Percentiles rank a stretch among this genome's conserved stretches.
These are phyloP conservation scores for Apiotrichum laibachii DNA, from an alignment of 1,284 basidiomycete species.

Conservation along the genomic window DNA sequence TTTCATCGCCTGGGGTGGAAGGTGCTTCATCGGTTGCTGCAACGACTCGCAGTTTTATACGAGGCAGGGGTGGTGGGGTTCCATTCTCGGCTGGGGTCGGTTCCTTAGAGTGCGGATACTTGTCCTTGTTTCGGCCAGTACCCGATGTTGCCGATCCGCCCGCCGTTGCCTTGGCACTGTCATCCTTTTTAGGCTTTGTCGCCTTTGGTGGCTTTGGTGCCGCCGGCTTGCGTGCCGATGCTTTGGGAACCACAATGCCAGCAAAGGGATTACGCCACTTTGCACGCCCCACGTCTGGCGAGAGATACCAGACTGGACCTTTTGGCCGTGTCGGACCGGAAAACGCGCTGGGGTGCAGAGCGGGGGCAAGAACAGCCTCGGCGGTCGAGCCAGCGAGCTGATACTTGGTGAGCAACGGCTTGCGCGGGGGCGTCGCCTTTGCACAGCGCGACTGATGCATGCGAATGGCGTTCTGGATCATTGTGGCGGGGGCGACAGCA, in stretches of 20 bases:
- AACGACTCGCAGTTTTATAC: slow-evolving; percentile 19
- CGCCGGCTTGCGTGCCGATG: slow-evolving; percentile 34
- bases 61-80: slow-evolving; percentile 7
- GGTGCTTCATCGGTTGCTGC: neutral
- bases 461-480: slow-evolving; percentile 46
- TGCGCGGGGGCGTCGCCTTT: slow-evolving; percentile 28
- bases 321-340: slow-evolving; percentile 36
- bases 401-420: slow-evolving; percentile 40
- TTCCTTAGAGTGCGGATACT: slow-evolving; percentile 5
- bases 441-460: slow-evolving; percentile 43
- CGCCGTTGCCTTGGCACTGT: neutral
- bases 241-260: slow-evolving; percentile 43
- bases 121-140: slow-evolving; percentile 7
- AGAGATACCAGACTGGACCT: slow-evolving; percentile 46
- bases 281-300: slow-evolving; percentile 27
- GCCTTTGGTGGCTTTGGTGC: slow-evolving; percentile 24
- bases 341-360: slow-evolving; percentile 46
- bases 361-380: slow-evolving; percentile 42
- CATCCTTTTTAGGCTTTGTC: slow-evolving; percentile 15
- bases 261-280: slow-evolving; percentile 46
- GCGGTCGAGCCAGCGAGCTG: slow-evolving; percentile 45
- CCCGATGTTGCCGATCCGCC: slow-evolving; percentile 1
- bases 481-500: slow-evolving; percentile 38
- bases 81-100: slow-evolving; percentile 7
- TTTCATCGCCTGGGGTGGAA: slow-evolving; percentile 13